Evolutionary conservation across 345 rosid species (phyloP).

Genomic region (Dimocarpus longan): DNA sequence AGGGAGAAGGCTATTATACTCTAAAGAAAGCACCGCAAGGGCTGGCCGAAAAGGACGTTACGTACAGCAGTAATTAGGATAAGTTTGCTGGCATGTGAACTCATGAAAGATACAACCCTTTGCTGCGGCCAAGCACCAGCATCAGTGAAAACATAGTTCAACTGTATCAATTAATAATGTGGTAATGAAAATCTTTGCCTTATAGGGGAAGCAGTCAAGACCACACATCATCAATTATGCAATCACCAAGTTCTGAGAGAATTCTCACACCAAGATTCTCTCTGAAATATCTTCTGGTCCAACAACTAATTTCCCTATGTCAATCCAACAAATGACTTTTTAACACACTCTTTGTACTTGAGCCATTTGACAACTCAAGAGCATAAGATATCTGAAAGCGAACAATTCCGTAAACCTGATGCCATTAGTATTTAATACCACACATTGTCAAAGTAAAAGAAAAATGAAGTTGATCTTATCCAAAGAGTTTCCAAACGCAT

Average conservation of each 20-base stretch:
- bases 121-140: background rate
- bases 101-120: background rate
- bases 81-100: background rate
- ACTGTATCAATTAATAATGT: background rate
- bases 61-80: background rate
- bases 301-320: background rate
- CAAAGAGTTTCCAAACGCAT: slow-evolving; percentile 9
- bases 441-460: slow-evolving; percentile 23
- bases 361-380: slow-evolving; percentile 15
- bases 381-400: slow-evolving; percentile 20
- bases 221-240: slow-evolving; percentile 9
- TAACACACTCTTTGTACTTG: background rate
- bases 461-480: slow-evolving; percentile 36
- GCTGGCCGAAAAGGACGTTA: background rate
- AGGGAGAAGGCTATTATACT: no score
- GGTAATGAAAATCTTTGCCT: no score
- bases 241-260: slow-evolving; percentile 4
- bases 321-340: no score
- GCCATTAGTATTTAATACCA: slow-evolving; percentile 9
- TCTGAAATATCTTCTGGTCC: slow-evolving; percentile 33
- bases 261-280: slow-evolving; percentile 15
- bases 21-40: no score
- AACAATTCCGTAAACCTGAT: slow-evolving; percentile 18
- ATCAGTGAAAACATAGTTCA: background rate
- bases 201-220: background rate